Base-by-base conservation (phyloP, 228 moss, liverwort and hornwort species). In the Sphagnum magellanicum region DNA sequence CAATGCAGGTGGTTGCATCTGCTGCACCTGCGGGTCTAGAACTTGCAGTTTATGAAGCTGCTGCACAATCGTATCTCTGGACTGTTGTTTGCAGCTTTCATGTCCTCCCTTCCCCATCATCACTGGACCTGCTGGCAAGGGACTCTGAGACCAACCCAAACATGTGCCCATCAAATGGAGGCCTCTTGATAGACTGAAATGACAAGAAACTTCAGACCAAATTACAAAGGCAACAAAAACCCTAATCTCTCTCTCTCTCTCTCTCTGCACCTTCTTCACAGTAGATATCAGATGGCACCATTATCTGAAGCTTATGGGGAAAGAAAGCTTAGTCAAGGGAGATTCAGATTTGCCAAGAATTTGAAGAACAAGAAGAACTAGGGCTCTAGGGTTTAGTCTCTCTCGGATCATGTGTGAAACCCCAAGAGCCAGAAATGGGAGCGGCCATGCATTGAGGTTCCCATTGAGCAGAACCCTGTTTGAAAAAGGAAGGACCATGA, bases 31-130 rank as follows among this genome's bases (percentile, higher is more conserved):
- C 53, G 78, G 65, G 6, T 83, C 83, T 63, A 74, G 79, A 5
- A 79, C 69, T 74, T 72, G 76, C 12, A 83, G 83, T 52, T 66
- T 69, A 63, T 76, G 83, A 52, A 83, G 75, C 64, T 80, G 79
- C 49, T 77, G 77, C 63, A 67, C 66, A 58, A 79, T 70, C 50
- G 68, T 77, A 53, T 73, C 9, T 12, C 9, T 55, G 12, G 53
- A 55, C 1, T 55, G 53, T 0, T 55, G 53, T 12, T 55, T 55
- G 32, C 32, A 32, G 53, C 53, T 80, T 58, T 77, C 79, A 68
- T 58, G 12, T 63, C 70, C 63, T 55, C 7, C 64, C 49, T 77
- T 80, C 64, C 72, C 73, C 51, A 75, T 69, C 67, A 74, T 70
- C 64, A 67, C 0, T 55, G 32, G 32, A 32, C 32, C 32, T 32